Base-by-base conservation (phyloP, 352 stramenopile genomes). In the Phytophthora cryptogea region DNA sequence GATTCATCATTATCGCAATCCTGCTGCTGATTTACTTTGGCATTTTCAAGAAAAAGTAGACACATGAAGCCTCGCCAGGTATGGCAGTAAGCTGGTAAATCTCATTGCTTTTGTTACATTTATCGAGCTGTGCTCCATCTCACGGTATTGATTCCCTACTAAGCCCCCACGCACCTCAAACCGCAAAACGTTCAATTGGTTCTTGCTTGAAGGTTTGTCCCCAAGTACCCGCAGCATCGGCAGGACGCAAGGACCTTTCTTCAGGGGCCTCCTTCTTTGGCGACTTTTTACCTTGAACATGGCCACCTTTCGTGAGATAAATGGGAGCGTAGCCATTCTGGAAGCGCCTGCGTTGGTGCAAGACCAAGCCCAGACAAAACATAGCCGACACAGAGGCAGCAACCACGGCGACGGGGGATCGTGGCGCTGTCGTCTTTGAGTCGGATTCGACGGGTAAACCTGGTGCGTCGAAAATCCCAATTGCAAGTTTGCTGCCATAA, bases 1-100 rank as follows among this genome's bases (percentile, higher is more conserved):
- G 71, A 31, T 92, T 95, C 63, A 94, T 95, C 57, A 73, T 79
- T 49, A 45, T 95, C 54, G 86, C 86, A 31, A 95, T 95, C 62
- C 45, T 95, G 9, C 66, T 95, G 55, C 72, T 95, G 54, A 90
- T 95, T 72, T 94, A 94, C 78, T 94, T 92, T 75, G 84, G 84
- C 44, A 90, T 95, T 61, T 95, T 95, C 72, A 92, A 92, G 59
- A 92, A 87, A 70, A 89, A 79, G 76, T 66, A 68, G 35, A 63
- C 11, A 23, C 1, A 7, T 6, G 33, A 28, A 56, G 26, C 30
- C 4, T 44, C 20, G 20, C 43, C 13, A 8, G 23, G 47, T 50
- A 42, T 50, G 37, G 17, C 42, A 39, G 40, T 59, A 54, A 45
- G 32, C 55, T 43, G 54, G 45, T 58, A 62, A 63, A 61, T 61